Conservation (phyloP, 2,329 filamentous ascomycete genomes). For the Aspergillus puulaauensis region DNA sequence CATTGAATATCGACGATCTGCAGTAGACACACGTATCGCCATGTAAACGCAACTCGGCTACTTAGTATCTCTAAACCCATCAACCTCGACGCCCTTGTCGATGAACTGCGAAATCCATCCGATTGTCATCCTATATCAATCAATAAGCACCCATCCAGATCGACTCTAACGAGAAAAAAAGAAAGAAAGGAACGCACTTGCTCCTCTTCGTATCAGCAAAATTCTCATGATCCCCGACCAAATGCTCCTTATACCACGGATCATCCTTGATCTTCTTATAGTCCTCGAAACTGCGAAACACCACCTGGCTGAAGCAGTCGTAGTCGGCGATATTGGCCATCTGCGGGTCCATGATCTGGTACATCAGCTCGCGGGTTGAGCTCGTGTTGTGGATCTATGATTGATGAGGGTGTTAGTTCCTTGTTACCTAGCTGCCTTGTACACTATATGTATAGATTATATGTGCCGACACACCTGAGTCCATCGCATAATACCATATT, state of each 20-base stretch:
- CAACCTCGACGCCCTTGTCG: slow-evolving; percentile 34
- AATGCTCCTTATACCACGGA: slow-evolving; percentile 48
- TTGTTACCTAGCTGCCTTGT: background rate
- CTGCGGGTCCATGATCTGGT: slow-evolving; percentile 45
- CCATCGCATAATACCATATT: slow-evolving; percentile 51
- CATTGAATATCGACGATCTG: background rate
- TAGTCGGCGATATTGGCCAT: slow-evolving; percentile 52
- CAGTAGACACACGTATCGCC: too few species aligned
- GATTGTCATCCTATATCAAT: slow-evolving; percentile 44
- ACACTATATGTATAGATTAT: background rate
- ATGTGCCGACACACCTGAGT: slow-evolving; percentile 36
- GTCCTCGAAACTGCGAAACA: slow-evolving; percentile 47
- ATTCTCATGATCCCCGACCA: slow-evolving; percentile 49
- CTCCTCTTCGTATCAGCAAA: slow-evolving; percentile 52
- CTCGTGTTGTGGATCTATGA: slow-evolving; percentile 44
- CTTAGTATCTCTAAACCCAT: slow-evolving; percentile 15
- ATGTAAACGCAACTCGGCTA: background rate
- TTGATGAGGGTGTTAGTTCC: background rate
- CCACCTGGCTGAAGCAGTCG: slow-evolving; percentile 52
- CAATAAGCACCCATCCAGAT: background rate
- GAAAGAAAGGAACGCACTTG: slow-evolving; percentile 10
- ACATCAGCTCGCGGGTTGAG: slow-evolving; percentile 42
- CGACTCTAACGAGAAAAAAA: background rate
- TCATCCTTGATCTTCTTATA: slow-evolving; percentile 52
- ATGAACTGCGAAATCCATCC: slow-evolving; percentile 48